phyloP scores from a whole-genome alignment of 495 filamentous ascomycete species.

The Ramalina intermedia region DNA sequence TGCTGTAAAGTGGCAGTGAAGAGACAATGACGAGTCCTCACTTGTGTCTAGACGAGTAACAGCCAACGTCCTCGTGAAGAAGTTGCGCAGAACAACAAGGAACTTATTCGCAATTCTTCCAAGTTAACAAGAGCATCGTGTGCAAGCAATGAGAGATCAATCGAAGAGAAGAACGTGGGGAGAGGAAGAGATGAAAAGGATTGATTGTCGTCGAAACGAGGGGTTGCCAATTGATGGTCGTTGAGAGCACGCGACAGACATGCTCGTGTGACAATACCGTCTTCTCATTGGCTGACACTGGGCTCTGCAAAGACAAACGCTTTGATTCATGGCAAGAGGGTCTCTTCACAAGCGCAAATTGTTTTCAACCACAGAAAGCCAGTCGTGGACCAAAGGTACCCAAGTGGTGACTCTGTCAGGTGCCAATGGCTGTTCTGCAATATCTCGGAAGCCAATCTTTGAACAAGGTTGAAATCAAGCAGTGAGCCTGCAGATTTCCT shows the following conservation, averaged over 20 bases:
- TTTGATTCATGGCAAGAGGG: no score
- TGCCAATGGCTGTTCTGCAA: no score
- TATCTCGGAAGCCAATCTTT: no score
- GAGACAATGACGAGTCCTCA: not conserved
- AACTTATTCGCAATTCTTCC: not conserved
- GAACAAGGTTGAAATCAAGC: no score
- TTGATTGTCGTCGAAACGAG: not conserved
- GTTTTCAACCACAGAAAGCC: no score
- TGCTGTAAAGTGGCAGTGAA: slow-evolving; percentile 18
- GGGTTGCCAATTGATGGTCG: not conserved
- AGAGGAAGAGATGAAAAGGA: not conserved
- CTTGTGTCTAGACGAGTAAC: no score
- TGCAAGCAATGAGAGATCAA: not conserved
- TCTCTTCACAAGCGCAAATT: no score
- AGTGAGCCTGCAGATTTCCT: no score
- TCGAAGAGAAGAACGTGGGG: not conserved
- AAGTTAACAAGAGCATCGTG: no score
- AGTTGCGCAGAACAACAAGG: not conserved
- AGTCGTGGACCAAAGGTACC: no score
- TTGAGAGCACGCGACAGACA: not conserved
- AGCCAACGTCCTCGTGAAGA: no score
- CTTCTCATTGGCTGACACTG: not conserved
- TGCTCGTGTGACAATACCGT: not conserved
- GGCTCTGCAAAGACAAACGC: not conserved
- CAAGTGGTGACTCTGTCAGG: no score